Conservation (phyloP, 208 protist species). For the Porcisia hertigi region DNA sequence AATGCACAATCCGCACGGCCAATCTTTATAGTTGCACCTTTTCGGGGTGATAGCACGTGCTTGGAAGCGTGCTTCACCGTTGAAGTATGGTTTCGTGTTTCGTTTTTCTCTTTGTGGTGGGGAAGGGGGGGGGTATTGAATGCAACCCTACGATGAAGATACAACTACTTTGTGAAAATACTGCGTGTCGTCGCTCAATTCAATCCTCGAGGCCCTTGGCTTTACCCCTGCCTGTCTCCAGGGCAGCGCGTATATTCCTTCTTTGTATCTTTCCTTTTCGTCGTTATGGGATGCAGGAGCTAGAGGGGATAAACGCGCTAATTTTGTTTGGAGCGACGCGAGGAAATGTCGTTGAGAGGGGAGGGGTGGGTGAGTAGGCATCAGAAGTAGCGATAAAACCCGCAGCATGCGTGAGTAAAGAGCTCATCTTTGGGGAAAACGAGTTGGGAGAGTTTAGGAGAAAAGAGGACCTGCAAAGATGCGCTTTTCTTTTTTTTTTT, state of each 20-base stretch:
- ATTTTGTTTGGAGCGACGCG: background rate
- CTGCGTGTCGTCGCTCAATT: background rate
- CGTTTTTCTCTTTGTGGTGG: background rate
- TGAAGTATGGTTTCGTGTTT: background rate
- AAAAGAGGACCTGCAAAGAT: background rate
- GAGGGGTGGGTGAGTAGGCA: background rate
- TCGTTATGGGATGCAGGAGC: background rate
- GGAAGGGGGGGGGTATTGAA: background rate
- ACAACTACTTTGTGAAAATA: constrained; percentile 1
- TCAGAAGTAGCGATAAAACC: background rate
- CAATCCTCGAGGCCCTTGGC: background rate
- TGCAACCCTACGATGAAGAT: background rate
- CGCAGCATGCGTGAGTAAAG: background rate
- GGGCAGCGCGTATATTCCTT: background rate
- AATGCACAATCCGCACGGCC: background rate
- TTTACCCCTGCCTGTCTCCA: background rate
- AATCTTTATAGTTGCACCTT: background rate
- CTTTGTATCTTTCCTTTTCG: background rate
- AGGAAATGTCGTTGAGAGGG: background rate
- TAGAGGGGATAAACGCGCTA: background rate
- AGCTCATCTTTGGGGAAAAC: background rate
- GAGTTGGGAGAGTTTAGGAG: background rate
- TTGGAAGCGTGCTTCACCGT: background rate
- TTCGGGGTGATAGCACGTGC: background rate
- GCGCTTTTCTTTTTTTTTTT: background rate